A percentile compares a stretch with the other conserved stretches of the same genome.
phyloP scores from a whole-genome alignment of 768 basidiomycete species.

The Cubamyces lactineus region DNA sequence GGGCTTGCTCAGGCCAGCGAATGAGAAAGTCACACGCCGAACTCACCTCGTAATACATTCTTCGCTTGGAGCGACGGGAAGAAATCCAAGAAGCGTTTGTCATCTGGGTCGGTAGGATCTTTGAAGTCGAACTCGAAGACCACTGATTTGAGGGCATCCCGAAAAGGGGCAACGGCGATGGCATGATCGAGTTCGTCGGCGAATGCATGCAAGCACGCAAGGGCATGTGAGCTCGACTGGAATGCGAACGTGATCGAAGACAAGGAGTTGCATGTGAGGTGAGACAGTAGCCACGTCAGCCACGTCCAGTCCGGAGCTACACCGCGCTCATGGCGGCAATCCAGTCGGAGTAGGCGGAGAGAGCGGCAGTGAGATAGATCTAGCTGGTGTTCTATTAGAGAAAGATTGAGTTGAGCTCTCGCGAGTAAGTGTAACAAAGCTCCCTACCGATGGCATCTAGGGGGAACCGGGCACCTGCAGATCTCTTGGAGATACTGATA shows the following conservation, averaged over 20 bases:
- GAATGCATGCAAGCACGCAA: constrained; percentile 19
- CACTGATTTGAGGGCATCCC: neutral
- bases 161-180: neutral
- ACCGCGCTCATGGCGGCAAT: constrained; percentile 16
- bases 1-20: neutral
- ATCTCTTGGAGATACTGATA: constrained; percentile 12
- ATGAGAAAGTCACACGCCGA: too few species aligned
- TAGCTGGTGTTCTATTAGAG: constrained; percentile 8
- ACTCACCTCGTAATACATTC: constrained; percentile 5
- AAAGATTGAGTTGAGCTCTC: neutral
- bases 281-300: constrained; percentile 19
- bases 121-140: constrained; percentile 14
- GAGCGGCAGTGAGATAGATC: constrained; percentile 13
- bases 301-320: constrained; percentile 24
- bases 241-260: constrained; percentile 14
- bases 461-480: neutral
- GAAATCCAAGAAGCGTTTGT: neutral
- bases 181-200: constrained; percentile 12
- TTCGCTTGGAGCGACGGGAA: constrained; percentile 1
- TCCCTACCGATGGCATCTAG: constrained; percentile 7
- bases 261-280: constrained; percentile 9
- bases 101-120: constrained; percentile 3
- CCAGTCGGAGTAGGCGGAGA: constrained; percentile 19
- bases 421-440: neutral
- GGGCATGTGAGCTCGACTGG: constrained; percentile 19